Base-by-base conservation (phyloP, 768 basidiomycete species). In the Psilocybe tampanensis region DNA sequence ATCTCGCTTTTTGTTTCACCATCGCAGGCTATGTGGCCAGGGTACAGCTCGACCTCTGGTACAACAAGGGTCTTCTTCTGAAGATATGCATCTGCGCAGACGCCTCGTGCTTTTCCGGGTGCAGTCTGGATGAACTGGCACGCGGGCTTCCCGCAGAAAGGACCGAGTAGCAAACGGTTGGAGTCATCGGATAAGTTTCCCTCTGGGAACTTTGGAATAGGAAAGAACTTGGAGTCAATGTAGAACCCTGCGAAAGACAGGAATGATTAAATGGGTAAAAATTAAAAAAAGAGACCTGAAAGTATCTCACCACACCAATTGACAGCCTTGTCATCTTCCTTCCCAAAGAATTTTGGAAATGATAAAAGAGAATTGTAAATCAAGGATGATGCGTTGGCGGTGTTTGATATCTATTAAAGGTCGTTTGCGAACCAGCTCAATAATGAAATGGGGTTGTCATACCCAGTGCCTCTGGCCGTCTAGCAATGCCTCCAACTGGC, bases 1-100 rank as follows among this genome's bases (percentile, higher is more conserved):
- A 98, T 85, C 70, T 98, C 96, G 64, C 91, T 92, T 66, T 88
- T 88, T 2, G 95, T 96, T 52, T 88, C 86, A 19, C 86, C 91
- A 63, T 98, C 95, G 66, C 96, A 98, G 2, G 94, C 92, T 59
- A 97, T 96, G 68, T 98, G 96, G 0, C 95, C 94, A 1, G 92
- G 92, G 67, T 94, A 94, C 9, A 70, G 71, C 22, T 90, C 82
- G 18, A 98, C 94, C 57, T 95, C 82, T 18, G 77, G 73, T 1
- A 97, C 92, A n/a, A 94, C 64, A 5, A 92, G 52, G 0, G 88
- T 83, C 60, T 75, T 66, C 43, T 69, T 71, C 48, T 77, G 77
- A 13, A 86, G 53, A 70, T 84, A 96, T 1, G 89, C 87, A 48
- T 86, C 87, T 6, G 93, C 91, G 69, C 95, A 97, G 11, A 97